Evolutionary conservation across 2,329 filamentous ascomycete species (phyloP), one percentile per base, ranked within the genome.

Genomic region (Scedosporium boydii): DNA sequence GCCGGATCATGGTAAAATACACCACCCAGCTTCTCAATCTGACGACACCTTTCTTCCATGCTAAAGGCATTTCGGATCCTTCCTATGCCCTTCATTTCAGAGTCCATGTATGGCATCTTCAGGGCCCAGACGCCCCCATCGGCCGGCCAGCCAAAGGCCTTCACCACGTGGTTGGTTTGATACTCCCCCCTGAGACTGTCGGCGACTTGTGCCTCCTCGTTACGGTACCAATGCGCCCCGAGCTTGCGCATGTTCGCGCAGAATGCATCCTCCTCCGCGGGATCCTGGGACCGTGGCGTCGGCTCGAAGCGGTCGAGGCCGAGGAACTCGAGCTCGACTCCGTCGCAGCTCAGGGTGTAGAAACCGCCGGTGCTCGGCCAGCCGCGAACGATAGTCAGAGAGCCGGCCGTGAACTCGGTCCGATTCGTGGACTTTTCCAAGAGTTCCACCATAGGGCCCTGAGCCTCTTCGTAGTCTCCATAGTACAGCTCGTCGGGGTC

Each of bases 261-360:
- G 55, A 63, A 62, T 12, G 48, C 58, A 58, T 66, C 65, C 60
- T 66, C 65, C 21, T 44, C 62, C 6, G 44, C 60, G 44, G 53
- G 26, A 29, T 65, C 62, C 10, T 58, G 29, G 44, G 63, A 64
- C 56, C 63, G 63, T 29, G 63, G 60, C 12, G 60, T 58, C 4
- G 38, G 58, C 18, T 63, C 58, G 38, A 66, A 65, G 55, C 62
- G 60, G 48, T 61, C 4, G 57, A 65, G 62, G 23, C 63, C 56
- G 9, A 66, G 58, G 56, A 65, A 64, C 29, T 58, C 60, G 44
- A 64, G 62, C 59, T 66, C 63, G 55, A 64, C 62, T n/a, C 64
- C 64, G 38, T 63, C 64, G 48, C 64, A 66, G 53, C 51, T 48
- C 5, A 53, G 23, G 34, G 41, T 62, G 21, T 55, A 62, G 53